Conservation (phyloP, 1,139 yeast genomes). For the Yamadazyma taylorii region DNA sequence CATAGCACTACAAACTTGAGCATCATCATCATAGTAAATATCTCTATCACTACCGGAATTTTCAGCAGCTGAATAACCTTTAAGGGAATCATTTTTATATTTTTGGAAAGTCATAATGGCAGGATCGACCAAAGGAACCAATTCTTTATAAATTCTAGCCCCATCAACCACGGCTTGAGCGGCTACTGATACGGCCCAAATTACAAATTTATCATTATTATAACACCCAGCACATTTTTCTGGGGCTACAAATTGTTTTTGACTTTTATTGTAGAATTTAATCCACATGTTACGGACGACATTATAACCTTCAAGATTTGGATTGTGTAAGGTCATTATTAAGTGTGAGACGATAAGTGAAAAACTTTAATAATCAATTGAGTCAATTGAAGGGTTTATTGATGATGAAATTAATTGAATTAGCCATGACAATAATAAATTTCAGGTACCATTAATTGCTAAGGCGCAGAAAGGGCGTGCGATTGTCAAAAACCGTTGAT, state of each 20-base stretch:
- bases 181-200: slow-evolving; percentile 71
- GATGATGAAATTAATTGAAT: no score
- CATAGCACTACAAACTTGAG: slow-evolving; percentile 69
- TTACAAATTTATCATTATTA: slow-evolving; percentile 55
- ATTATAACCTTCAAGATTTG: slow-evolving; percentile 54
- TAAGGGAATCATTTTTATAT: slow-evolving; percentile 52
- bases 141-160: slow-evolving; percentile 57
- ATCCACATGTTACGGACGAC: slow-evolving; percentile 48
- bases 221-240: slow-evolving; percentile 49
- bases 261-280: slow-evolving; percentile 43
- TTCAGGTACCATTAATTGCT: not conserved
- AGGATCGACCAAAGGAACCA: slow-evolving; percentile 57
- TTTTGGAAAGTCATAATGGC: slow-evolving; percentile 51
- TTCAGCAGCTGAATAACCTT: slow-evolving; percentile 62
- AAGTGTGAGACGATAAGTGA: not conserved
- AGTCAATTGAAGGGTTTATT: no score
- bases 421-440: no score
- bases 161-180: slow-evolving; percentile 64
- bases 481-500: not conserved
- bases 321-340: slow-evolving; percentile 31
- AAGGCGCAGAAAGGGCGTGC: no score
- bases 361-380: no score
- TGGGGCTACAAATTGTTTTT: slow-evolving; percentile 46
- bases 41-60: slow-evolving; percentile 57
- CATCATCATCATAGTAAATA: slow-evolving; percentile 75